Percentiles rank a stretch among this genome's conserved stretches.
phyloP scores from a whole-genome alignment of 2,329 filamentous ascomycete species.

The Aplosporella prunicola region DNA sequence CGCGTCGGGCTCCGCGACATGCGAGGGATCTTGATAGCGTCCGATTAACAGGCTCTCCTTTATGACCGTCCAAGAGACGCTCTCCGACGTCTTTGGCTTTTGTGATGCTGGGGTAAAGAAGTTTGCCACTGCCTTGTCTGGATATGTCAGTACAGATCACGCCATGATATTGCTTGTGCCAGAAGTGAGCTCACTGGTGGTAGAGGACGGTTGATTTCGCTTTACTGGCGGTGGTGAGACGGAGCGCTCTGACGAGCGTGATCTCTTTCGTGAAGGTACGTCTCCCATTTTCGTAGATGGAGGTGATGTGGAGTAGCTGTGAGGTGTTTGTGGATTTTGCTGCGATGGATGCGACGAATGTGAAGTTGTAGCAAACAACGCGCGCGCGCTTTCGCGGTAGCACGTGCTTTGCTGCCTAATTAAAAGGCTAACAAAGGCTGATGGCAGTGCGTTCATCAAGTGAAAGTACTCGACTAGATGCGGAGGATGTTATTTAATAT shows the following conservation, averaged over 20 bases:
- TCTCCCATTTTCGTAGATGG: slow-evolving; percentile 6
- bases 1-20: slow-evolving; percentile 10
- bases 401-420: too few species aligned
- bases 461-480: too few species aligned
- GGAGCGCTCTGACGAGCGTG: slow-evolving; percentile 30
- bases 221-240: slow-evolving; percentile 51
- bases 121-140: slow-evolving; percentile 61
- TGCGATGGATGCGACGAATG: background rate
- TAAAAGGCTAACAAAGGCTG: too few species aligned
- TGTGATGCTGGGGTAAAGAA: slow-evolving; percentile 86
- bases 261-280: slow-evolving; percentile 23
- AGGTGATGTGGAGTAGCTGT: background rate
- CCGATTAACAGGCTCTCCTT: slow-evolving; percentile 67
- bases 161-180: background rate
- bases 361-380: background rate
- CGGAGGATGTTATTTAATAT: too few species aligned
- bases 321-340: background rate
- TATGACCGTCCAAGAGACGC: slow-evolving; percentile 57
- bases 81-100: slow-evolving; percentile 77
- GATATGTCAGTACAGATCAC: slow-evolving; percentile 5
- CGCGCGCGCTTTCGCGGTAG: background rate
- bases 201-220: slow-evolving; percentile 44
- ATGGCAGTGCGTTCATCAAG: background rate
- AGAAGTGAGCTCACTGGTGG: slow-evolving; percentile 37
- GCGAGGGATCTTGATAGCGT: slow-evolving; percentile 43